phyloP scores from a whole-genome alignment of 371 early-diverging fungal species.

The Nematocida displodere region DNA sequence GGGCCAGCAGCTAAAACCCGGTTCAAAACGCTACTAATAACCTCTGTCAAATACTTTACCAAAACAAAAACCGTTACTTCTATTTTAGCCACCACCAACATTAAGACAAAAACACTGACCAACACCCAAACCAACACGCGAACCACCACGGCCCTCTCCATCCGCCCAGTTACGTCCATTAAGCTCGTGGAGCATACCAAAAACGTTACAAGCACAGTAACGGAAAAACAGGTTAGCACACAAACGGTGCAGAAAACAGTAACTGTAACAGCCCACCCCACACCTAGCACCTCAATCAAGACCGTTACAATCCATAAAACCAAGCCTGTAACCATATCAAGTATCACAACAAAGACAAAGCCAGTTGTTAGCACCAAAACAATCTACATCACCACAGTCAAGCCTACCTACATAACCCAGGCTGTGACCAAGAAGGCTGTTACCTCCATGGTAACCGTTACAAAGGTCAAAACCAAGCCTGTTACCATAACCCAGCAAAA shows the following conservation, averaged over 20 bases:
- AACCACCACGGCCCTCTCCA: neutral
- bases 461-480: neutral
- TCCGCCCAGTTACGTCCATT: neutral
- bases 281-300: neutral
- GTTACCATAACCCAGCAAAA: neutral
- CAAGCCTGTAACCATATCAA: neutral
- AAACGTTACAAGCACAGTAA: neutral
- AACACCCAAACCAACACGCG: slow-evolving; percentile 7
- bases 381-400: neutral
- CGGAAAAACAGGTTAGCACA: neutral
- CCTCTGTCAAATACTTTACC: neutral
- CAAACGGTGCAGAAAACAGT: slow-evolving; percentile 2
- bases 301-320: neutral
- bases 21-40: neutral
- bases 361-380: neutral
- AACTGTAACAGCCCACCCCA: neutral
- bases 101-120: neutral
- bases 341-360: neutral
- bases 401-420: neutral
- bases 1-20: neutral
- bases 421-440: neutral
- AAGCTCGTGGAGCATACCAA: neutral
- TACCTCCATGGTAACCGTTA: neutral
- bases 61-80: neutral
- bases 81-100: neutral